Evolutionary conservation across 2,329 filamentous ascomycete species (phyloP).

Genomic region (Chrysosporium keratinophilum): DNA sequence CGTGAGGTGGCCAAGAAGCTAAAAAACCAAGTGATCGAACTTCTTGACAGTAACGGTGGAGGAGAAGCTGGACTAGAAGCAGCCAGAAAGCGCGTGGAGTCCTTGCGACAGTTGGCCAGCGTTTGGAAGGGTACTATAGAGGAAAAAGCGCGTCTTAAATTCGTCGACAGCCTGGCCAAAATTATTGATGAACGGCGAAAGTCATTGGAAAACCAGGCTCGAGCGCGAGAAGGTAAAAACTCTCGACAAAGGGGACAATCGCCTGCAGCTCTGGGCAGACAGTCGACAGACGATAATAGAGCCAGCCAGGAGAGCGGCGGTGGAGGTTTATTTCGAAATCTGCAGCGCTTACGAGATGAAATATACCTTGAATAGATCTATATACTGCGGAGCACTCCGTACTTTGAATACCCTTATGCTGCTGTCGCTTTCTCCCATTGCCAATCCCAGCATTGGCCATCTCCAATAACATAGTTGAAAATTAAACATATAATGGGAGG

Average conservation of each 20-base stretch:
- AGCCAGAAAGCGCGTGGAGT: constrained; percentile 63
- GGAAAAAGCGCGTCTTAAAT: constrained; percentile 70
- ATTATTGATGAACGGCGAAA: constrained; percentile 65
- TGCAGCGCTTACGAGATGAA: constrained; percentile 45
- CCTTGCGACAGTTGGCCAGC: constrained; percentile 61
- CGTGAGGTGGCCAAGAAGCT: constrained; percentile 65
- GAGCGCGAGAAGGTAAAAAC: constrained; percentile 31
- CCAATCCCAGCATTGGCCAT: not conserved
- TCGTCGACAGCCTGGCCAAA: constrained; percentile 71
- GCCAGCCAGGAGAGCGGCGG: constrained; percentile 30
- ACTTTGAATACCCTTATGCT: not conserved
- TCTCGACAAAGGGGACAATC: constrained; percentile 15
- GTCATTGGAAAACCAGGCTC: constrained; percentile 34
- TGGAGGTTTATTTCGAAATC: constrained; percentile 44
- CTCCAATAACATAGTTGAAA: too few relatives aligned
- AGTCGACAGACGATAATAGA: constrained; percentile 19
- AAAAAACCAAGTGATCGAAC: constrained; percentile 56
- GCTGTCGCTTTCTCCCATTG: not conserved
- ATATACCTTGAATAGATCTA: constrained; percentile 40
- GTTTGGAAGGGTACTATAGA: constrained; percentile 96
- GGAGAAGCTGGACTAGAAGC: constrained; percentile 54
- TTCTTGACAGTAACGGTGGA: constrained; percentile 52
- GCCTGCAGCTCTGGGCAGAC: constrained; percentile 20
- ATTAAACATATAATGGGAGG: too few relatives aligned
- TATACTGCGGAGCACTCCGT: too few relatives aligned